Base-by-base conservation (phyloP, 2,329 filamentous ascomycete species). In the Xylogone sp. region DNA sequence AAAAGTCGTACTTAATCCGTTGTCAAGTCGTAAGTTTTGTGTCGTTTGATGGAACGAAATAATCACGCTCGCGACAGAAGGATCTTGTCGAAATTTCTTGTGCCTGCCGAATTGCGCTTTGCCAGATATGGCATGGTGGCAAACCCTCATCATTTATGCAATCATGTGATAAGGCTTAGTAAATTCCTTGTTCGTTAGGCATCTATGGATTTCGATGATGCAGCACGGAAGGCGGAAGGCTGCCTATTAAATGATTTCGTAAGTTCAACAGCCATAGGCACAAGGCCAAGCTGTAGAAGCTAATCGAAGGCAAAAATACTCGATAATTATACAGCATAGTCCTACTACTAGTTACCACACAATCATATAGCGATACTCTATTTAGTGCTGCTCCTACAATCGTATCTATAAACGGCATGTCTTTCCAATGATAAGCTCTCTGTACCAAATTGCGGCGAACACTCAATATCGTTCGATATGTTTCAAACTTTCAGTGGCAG, bases 401-500 rank as follows among this genome's bases (percentile, higher is more conserved):
- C 24, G 10, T 39, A 39, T 39, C n/a, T 18, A 5, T 18, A 13
- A 39, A 39, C 45, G 58, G 58, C 49, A 63, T 64, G 62, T 53
- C 43, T 59, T 51, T 50, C 53, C 42, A 42, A 52, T 34, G 48
- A 55, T 61, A 60, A 55, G 48, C 45, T 24, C n/a, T 49, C 43
- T 45, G 49, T 34, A 34, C 31, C 54, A 27, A 43, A 56, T 42
- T 50, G 49, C 49, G 44, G 44, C 55, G 48, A 58, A 53, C 42
- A 56, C 29, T 27, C 43, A 29, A 39, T 39, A 55, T 47, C 48
- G 24, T 52, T 49, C 66, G 67, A 65, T 60, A 97, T 97, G 93
- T 95, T 94, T 73, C 86, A 88, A 55, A 91, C 88, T 49, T 99
- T 99, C 73, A 94, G 89, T 21, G 94, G 94, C 61, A 89, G 75